Percentiles rank a stretch among this genome's conserved stretches.
phyloP scores from a whole-genome alignment of 1,284 basidiomycete species.

The Apiotrichum brassicae region DNA sequence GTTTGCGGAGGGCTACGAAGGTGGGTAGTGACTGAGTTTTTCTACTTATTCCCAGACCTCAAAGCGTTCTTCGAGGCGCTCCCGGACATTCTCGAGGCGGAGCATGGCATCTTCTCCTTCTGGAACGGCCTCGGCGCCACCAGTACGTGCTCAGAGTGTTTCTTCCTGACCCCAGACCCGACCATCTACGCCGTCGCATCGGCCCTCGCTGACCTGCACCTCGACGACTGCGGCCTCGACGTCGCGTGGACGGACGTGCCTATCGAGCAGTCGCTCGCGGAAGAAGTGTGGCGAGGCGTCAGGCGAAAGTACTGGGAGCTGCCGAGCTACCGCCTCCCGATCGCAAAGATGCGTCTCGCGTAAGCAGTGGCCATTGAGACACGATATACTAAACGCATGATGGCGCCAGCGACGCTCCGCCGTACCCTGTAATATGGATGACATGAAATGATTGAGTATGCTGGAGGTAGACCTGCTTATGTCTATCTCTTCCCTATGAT shows the following conservation, averaged over 20 bases:
- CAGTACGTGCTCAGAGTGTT: constrained; percentile 53
- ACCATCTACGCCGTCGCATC: constrained; percentile 91
- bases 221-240: constrained; percentile 65
- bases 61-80: constrained; percentile 75
- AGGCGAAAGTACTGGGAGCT: constrained; percentile 46
- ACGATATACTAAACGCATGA: too few relatives aligned
- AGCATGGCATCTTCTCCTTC: constrained; percentile 79
- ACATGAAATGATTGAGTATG: not conserved
- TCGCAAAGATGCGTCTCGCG: constrained; percentile 33
- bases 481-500: not conserved
- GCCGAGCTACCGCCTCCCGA: constrained; percentile 43
- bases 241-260: constrained; percentile 45
- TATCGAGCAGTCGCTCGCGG: constrained; percentile 41
- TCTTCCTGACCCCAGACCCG: constrained; percentile 53
- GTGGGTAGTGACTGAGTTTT: constrained; percentile 42
- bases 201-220: constrained; percentile 74
- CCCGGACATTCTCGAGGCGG: constrained; percentile 71
- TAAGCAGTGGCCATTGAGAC: not conserved
- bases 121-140: constrained; percentile 97
- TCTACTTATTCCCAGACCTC: constrained; percentile 54
- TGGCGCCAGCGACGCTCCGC: too few relatives aligned
- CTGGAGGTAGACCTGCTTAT: not conserved
- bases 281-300: constrained; percentile 47
- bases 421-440: not conserved
- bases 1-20: constrained; percentile 79